phyloP scores from a whole-genome alignment of 2,329 filamentous ascomycete genomes.

The Tolypocladium amazonense region DNA sequence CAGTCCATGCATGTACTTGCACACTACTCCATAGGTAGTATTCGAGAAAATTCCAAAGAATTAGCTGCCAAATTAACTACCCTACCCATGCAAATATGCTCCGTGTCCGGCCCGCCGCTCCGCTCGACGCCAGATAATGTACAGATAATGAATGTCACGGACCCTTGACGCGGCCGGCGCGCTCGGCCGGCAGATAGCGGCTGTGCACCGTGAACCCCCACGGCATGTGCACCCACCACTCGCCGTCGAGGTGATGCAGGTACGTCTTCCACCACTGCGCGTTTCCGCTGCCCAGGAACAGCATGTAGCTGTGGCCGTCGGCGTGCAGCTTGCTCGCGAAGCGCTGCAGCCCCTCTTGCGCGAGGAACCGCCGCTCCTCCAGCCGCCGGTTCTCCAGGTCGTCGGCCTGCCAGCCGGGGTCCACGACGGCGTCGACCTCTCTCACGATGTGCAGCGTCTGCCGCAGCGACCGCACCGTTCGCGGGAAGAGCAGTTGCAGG shows the following conservation, averaged over 20 bases:
- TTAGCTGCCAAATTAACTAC: no score
- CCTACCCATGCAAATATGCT: no score
- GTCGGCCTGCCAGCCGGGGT: slow-evolving; percentile 14
- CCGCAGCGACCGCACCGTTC: slow-evolving; percentile 10
- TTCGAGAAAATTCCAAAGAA: no score
- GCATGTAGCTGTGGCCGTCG: slow-evolving; percentile 12
- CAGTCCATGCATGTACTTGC: no score
- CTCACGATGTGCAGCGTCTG: slow-evolving; percentile 15
- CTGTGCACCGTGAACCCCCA: slow-evolving; percentile 13
- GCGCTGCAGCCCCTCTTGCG: slow-evolving; percentile 9
- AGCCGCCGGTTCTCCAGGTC: slow-evolving; percentile 11
- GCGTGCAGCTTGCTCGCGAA: slow-evolving; percentile 11
- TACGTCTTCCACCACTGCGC: slow-evolving; percentile 15
- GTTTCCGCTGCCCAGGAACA: slow-evolving; percentile 15
- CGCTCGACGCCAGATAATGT: not conserved
- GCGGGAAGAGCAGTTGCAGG: slow-evolving; percentile 11
- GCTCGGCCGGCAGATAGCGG: slow-evolving; percentile 2
- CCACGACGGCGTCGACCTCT: slow-evolving; percentile 14
- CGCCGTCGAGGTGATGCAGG: slow-evolving; percentile 13
- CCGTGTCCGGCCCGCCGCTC: not conserved
- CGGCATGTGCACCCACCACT: slow-evolving; percentile 17
- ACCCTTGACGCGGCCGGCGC: not conserved
- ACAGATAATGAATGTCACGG: not conserved
- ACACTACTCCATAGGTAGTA: no score
- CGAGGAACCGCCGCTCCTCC: slow-evolving; percentile 9